Evolutionary conservation across 1,139 yeast species (phyloP), one percentile per base, ranked within the genome.

Genomic region (Pichia sp.): DNA sequence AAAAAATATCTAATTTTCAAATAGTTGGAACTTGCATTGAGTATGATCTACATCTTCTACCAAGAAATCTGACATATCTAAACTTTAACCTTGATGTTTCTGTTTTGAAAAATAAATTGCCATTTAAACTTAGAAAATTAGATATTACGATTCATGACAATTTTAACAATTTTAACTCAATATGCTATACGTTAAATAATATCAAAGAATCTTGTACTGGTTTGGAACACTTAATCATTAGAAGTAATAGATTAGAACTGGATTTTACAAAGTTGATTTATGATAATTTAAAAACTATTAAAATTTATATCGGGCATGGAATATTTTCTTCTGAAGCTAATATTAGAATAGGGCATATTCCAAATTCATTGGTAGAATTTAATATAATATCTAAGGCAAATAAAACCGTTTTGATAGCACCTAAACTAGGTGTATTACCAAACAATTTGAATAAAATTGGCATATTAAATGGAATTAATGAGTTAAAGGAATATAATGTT

Each of bases 251-350:
- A 41, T 28, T 39, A 10, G 25, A 31, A 18, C 35, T 42, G 28
- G 51, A 48, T 25, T 38, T 48, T 3, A 34, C 44, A 11, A 44
- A 39, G n/a, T 27, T 48, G 3, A 43, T 45, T 6, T 45, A 18
- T 32, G 32, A 32, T 6, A 41, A 42, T 18, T 25, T 48, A 27
- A 48, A 45, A 26, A 34, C 27, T 10, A 28, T 48, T 3, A 42
- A 41, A 28, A 7, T 48, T 3, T 30, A 5, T 34, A 42, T 48
- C 11, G 37, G 39, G n/a, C 26, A 27, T 18, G 43, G 43, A 6
- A 11, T 33, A 7, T 26, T 42, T 1, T 42, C 42, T 41, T 43
- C 51, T 7, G 42, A 39, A 26, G 36, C 35, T 4, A 26, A 26
- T 5, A 37, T 48, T 11, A 38, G 26, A 34, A 39, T 48, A 5